Conservation (phyloP, 345 rosid species). For the Pistacia integerrima region DNA sequence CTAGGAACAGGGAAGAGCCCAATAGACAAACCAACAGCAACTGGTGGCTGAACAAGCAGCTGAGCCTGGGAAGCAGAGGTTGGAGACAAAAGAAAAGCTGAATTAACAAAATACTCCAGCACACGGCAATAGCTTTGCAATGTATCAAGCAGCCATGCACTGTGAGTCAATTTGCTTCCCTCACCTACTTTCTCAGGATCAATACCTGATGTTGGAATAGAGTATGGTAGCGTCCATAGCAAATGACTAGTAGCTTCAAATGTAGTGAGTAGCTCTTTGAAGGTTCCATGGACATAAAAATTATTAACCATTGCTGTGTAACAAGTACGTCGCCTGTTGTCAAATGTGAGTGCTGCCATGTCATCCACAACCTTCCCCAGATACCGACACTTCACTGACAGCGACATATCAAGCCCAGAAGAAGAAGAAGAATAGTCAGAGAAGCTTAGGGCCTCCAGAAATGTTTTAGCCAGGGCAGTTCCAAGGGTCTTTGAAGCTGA, state of each 20-base stretch:
- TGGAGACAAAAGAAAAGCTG: conserved; percentile 65
- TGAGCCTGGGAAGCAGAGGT: conserved; percentile 80
- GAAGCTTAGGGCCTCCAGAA: conserved; percentile 83
- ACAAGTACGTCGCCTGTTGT: conserved; percentile 79
- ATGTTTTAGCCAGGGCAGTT: conserved; percentile 76
- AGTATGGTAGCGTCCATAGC: conserved; percentile 74
- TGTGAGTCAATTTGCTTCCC: conserved; percentile 62
- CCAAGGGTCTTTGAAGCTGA: conserved; percentile 88
- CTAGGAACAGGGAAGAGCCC: conserved; percentile 91
- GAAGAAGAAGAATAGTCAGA: conserved; percentile 57
- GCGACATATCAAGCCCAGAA: conserved; percentile 53
- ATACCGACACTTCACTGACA: conserved; percentile 87
- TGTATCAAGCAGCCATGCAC: conserved; percentile 80
- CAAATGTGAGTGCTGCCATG: conserved; percentile 74
- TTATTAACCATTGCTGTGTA: conserved; percentile 85
- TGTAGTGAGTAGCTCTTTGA: conserved; percentile 85
- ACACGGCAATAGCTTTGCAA: conserved; percentile 76
- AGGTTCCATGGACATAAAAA: conserved; percentile 90
- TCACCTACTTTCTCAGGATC: conserved; percentile 73
- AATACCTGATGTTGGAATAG: conserved; percentile 48
- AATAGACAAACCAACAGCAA: conserved; percentile 80
- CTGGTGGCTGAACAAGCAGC: conserved; percentile 91
- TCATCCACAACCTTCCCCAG: conserved; percentile 94
- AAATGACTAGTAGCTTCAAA: conserved; percentile 95
- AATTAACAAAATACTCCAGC: conserved; percentile 86